Evolutionary conservation across 805 yeast genomes (phyloP), one percentile per base, ranked within the genome.

Genomic region (Lipomyces yamadae): DNA sequence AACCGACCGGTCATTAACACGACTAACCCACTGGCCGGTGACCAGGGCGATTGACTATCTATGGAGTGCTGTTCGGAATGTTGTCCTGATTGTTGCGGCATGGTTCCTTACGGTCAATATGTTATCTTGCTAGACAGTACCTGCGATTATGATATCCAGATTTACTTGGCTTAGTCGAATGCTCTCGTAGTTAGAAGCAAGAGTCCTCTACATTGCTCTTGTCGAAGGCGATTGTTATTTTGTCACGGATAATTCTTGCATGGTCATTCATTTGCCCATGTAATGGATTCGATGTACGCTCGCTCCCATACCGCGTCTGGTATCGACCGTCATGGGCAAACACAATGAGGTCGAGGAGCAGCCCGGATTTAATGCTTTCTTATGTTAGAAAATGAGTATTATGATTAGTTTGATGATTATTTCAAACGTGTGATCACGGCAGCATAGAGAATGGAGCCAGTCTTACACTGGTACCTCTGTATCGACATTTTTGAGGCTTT

Each of bases 21-120:
- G 15, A 63, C 15, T n/a, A 34, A 63, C 30, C 63, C 66, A 33
- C 58, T 59, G 4, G 53, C 48, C 2, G n/a, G 33, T 3, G 66
- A 59, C 6, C 35, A 57, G 33, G 53, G 58, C 48, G 65, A 62
- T 50, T 62, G 65, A 62, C 65, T 58, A 37, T 50, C 59, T 39
- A 50, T 10, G 54, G 56, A 24, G 10, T n/a, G 58, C 34, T 48
- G 62, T 18, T 57, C 24, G 33, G 56, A 34, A n/a, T 53, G 56
- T 24, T 61, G 64, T 45, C 56, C 57, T 37, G 60, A 61, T 45
- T 29, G 48, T 42, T 61, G 60, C 52, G 42, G 57, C 52, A 58
- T 42, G n/a, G 35, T 13, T 45, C 52, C 50, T 18, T 10, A 37
- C 15, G 18, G 54, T 4, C 45, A 33, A 24, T 33, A 35, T 18